Evolutionary conservation across 306 rosid genomes (phyloP).

Genomic region (Sophora flavescens): DNA sequence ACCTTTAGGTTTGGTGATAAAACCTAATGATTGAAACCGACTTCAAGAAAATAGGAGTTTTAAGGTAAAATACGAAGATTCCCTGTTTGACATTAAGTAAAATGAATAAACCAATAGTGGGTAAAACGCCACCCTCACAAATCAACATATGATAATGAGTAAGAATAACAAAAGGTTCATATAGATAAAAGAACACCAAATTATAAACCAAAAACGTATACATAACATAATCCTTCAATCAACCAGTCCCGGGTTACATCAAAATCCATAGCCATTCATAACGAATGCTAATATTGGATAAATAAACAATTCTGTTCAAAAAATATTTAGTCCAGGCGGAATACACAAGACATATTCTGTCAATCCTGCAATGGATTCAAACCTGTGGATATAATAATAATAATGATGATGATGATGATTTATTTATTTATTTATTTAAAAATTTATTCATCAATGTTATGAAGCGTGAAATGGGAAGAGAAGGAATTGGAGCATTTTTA

Average conservation of each 20-base stretch:
- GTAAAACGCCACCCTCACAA: neutral
- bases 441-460: too few species aligned
- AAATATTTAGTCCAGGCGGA: too few species aligned
- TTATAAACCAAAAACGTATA: neutral
- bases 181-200: neutral
- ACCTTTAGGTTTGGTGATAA: neutral
- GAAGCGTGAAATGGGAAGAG: neutral
- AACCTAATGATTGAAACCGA: constrained; percentile 3
- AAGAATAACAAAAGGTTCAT: neutral
- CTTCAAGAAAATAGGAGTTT: constrained; percentile 24
- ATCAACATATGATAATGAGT: neutral
- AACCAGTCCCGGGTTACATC: neutral
- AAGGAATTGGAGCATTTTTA: neutral
- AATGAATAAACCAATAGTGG: constrained; percentile 3
- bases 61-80: neutral
- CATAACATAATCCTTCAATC: neutral
- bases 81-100: constrained; percentile 19
- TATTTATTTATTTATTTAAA: too few species aligned
- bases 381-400: too few species aligned
- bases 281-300: too few species aligned
- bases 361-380: too few species aligned
- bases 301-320: too few species aligned
- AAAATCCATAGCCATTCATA: too few species aligned
- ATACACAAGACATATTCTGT: too few species aligned
- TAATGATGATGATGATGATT: too few species aligned